Evolutionary conservation across 2,329 filamentous ascomycete genomes (phyloP), one percentile per base, ranked within the genome.

Genomic region (Lachnellula subtilissima): DNA sequence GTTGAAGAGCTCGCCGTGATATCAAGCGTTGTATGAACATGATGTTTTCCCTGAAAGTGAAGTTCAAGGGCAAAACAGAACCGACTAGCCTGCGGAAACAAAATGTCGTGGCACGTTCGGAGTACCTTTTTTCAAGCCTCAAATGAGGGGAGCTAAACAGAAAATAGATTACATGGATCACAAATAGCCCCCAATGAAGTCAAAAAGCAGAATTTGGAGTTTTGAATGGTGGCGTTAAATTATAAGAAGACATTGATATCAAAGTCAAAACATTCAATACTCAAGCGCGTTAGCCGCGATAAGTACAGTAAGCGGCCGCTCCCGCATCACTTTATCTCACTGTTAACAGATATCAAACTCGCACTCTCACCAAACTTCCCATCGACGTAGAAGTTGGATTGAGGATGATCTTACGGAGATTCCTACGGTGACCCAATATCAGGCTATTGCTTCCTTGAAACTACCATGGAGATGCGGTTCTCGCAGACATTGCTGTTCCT

Each of bases 401-500:
- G 55, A 64, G 53, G 56, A 68, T 67, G 63, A 65, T 65, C 54
- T 50, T 62, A 50, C 50, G 62, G 51, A 58, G 25, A 22, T 48
- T 17, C 12, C 22, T 42, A n/a, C 40, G 37, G 40, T 57, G 46
- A 58, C 58, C 60, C 35, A 11, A 50, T 19, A 52, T 22, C 19
- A 61, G 65, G 65, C 63, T 46, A 25, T 61, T 50, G 61, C 64
- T 63, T 55, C 19, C 15, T 53, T 3, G 36, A 55, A 14, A 47
- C 49, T 46, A 66, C 19, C 22, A 64, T 66, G 61, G 50, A 54
- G 22, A 52, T 42, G 36, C 57, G 54, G 25, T 36, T 62, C 36
- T 39, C 61, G 17, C 58, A 36, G 48, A 36, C 56, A 2, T 43
- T 64, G 37, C 54, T 64, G 14, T n/a, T 64, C 4, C 51, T 63